A percentile compares a stretch with the other conserved stretches of the same genome.
Conservation (phyloP, 176 grass and related monocot species). For the Phoenix roebelenii region DNA sequence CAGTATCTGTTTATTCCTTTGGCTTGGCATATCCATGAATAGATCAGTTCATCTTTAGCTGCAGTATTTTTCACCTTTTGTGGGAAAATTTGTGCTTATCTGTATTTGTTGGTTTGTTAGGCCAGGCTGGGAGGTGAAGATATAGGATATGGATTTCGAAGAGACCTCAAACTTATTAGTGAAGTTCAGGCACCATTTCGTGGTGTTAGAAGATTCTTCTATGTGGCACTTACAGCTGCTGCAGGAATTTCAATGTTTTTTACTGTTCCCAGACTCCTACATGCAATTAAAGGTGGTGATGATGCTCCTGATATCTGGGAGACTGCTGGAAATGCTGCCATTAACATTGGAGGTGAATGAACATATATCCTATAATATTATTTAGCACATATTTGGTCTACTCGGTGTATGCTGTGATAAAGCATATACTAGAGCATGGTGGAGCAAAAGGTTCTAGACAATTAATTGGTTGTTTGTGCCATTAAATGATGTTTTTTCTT, state of each 20-base stretch:
- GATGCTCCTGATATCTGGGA: constrained; percentile 76
- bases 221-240: constrained; percentile 72
- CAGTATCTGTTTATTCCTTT: not conserved
- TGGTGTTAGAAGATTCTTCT: constrained; percentile 94
- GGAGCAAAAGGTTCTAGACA: too few relatives aligned
- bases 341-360: constrained; percentile 92
- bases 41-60: too few relatives aligned
- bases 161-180: constrained; percentile 95
- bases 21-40: too few relatives aligned
- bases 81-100: too few relatives aligned
- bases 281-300: constrained; percentile 69
- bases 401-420: too few relatives aligned
- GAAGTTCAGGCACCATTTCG: constrained; percentile 97
- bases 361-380: not conserved
- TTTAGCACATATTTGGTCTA: too few relatives aligned
- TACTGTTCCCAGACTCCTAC: constrained; percentile 83
- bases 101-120: constrained; percentile 14
- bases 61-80: too few relatives aligned
- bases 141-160: constrained; percentile 79
- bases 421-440: too few relatives aligned
- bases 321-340: constrained; percentile 70
- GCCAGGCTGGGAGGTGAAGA: constrained; percentile 79
- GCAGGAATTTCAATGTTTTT: constrained; percentile 91
- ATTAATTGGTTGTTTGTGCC: too few relatives aligned
- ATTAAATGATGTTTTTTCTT: too few relatives aligned